phyloP scores from a whole-genome alignment of 148 eudicot genomes.

The Cornus suecica region DNA sequence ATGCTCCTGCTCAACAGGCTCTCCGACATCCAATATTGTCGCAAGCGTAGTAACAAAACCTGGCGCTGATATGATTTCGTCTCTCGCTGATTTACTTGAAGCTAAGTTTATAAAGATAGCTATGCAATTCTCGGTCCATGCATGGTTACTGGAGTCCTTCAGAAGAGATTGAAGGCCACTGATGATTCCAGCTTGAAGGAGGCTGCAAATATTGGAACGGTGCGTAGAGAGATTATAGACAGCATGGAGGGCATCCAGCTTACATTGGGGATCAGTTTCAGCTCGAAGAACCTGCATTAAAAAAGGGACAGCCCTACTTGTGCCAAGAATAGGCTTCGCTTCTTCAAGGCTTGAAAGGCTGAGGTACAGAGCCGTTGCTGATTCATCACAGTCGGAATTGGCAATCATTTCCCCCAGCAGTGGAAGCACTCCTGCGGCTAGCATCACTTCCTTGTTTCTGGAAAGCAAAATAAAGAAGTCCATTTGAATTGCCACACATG shows the following conservation, averaged over 20 bases:
- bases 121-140: constrained; percentile 81
- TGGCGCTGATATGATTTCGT: constrained; percentile 41
- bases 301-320: constrained; percentile 68
- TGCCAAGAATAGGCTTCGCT: constrained; percentile 83
- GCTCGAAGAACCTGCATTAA: constrained; percentile 50
- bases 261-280: constrained; percentile 51
- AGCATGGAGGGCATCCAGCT: constrained; percentile 78
- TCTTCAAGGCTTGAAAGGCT: constrained; percentile 85
- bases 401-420: constrained; percentile 56
- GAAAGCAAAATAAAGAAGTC: constrained; percentile 4
- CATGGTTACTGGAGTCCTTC: constrained; percentile 38
- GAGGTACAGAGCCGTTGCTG: constrained; percentile 81
- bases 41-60: constrained; percentile 64
- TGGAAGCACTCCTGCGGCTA: constrained; percentile 67
- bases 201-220: constrained; percentile 56
- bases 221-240: constrained; percentile 70
- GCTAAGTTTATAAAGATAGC: constrained; percentile 76
- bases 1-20: constrained; percentile 86
- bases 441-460: constrained; percentile 92
- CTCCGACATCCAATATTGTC: constrained; percentile 67
- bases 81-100: constrained; percentile 52
- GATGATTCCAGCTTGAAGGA: constrained; percentile 65
- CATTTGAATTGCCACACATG: not conserved
- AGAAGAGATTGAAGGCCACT: constrained; percentile 48
- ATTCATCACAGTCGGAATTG: constrained; percentile 43